phyloP scores from a whole-genome alignment of 2,329 filamentous ascomycete genomes.

The Xylaria sp. region DNA sequence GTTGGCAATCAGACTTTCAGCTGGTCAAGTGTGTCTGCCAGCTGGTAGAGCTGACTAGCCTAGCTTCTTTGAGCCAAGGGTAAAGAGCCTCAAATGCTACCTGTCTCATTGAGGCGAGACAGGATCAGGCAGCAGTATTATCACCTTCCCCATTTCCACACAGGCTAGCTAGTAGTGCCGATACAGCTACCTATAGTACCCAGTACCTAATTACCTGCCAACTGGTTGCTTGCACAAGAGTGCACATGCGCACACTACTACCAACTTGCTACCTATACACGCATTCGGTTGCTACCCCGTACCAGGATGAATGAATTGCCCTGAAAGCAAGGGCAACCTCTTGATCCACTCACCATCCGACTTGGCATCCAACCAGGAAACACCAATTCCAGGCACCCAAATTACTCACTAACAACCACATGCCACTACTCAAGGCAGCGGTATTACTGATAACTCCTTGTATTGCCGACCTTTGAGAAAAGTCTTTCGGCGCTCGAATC shows the following conservation, averaged over 20 bases:
- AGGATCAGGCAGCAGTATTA: constrained; percentile 37
- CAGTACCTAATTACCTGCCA: background rate
- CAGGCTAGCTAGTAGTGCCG: too few species aligned
- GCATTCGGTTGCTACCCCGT: background rate
- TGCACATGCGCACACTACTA: background rate
- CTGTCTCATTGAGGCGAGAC: background rate
- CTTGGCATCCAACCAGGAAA: constrained; percentile 13
- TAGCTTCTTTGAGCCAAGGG: background rate
- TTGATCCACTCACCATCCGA: constrained; percentile 17
- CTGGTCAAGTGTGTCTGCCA: too few species aligned
- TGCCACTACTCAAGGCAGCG: constrained; percentile 35
- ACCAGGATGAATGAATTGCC: too few species aligned
- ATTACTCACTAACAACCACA: constrained; percentile 28
- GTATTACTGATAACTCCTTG: constrained; percentile 21
- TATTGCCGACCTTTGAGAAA: background rate
- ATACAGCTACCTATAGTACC: too few species aligned
- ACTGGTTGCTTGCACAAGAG: background rate
- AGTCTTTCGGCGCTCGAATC: background rate
- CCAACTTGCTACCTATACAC: too few species aligned
- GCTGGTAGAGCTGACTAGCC: constrained; percentile 25
- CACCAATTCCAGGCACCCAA: constrained; percentile 35
- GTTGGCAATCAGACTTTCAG: background rate
- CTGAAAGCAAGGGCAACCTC: background rate
- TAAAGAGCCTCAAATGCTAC: constrained; percentile 14
- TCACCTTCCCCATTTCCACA: background rate